Evolutionary conservation across 352 stramenopile genomes (phyloP), one percentile per base, ranked within the genome.

Genomic region (Phytophthora pinifolia): DNA sequence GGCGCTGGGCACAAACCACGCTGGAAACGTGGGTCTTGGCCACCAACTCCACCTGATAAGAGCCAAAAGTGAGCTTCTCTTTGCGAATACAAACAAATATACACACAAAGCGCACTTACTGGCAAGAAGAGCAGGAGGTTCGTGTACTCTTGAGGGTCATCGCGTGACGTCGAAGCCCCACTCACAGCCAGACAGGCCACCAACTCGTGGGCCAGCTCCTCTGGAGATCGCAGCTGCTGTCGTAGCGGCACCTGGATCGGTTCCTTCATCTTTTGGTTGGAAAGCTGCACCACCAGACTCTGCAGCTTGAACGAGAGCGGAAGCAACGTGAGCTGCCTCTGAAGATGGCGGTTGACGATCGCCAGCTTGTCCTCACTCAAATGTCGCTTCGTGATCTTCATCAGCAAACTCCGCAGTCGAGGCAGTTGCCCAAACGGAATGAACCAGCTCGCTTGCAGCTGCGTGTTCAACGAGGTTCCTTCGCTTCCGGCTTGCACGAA

Each of bases 361-460:
- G 76, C 74, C 6, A 89, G 44, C 32, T 80, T 76, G 1, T 72
- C 53, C 27, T 88, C 76, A 44, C 72, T 77, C 50, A 88, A 25
- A 36, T 87, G 76, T 15, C 67, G 69, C 13, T 72, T 72, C 1
- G 70, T 84, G 31, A 86, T 76, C 47, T 85, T 76, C 34, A 84
- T 71, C 4, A 88, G 59, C 15, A 83, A 56, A 37, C 33, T 74
- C 15, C 76, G 65, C 8, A 86, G 48, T 5, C 70, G 49, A 10
- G 61, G 31, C 10, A 86, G 52, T 10, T 85, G 54, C 14, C 83
- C 72, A 13, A 89, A 84, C 9, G 76, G 76, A n/a, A 88, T 36
- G 45, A 88, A 83, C 79, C 79, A 88, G 30, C 72, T 86, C 10
- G 75, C 70, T 52, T 76, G 62, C 1, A 88, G 53, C 12, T 79